Evolutionary conservation across 352 stramenopile genomes (phyloP), one percentile per base, ranked within the genome.

Genomic region (Phytopythium chamaehyphon): DNA sequence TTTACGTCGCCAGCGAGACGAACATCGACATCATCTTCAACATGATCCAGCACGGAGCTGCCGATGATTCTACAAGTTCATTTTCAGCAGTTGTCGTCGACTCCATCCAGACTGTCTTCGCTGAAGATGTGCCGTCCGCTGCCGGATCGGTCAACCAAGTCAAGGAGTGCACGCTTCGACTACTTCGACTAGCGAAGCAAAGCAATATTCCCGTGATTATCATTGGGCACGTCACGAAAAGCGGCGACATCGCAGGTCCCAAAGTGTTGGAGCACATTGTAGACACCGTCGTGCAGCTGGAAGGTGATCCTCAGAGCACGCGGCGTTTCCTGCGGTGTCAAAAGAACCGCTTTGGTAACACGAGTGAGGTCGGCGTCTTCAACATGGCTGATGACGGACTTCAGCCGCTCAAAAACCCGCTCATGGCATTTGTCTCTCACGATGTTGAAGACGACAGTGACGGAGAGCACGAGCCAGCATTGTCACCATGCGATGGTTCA

Each of bases 211-310:
- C 96, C 0, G 93, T 99, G 24, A 71, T 99, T 6, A 51, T 98
- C 9, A 93, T 99, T 21, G 96, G 96, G 16, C 96, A 99, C 65
- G 94, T 99, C 10, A 99, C 95, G 18, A 99, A 99, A 71, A 90
- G 71, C 59, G 96, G 96, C 33, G 90, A 98, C 58, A 97, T 99
- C 14, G 96, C 96, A 11, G 96, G 96, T 12, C 96, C 96, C 2
- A 95, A 96, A 55, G 83, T 95, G 46, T 59, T 95, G 6, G 84
- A 95, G 51, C 84, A 95, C 45, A 95, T 95, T 46, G 84, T 98
- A 1, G 96, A 99, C 73, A 97, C 91, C 2, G 95, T 99, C 16
- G 69, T 98, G 16, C 96, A 98, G 56, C 71, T 99, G 12, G 95
- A 99, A 53, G 92, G 91, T 15, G 88, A 96, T n/a, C 64, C 76